These are phyloP conservation scores for Colletotrichum viniferum DNA, from an alignment of 2,329 filamentous ascomycete genomes.

Conservation along the genomic window DNA sequence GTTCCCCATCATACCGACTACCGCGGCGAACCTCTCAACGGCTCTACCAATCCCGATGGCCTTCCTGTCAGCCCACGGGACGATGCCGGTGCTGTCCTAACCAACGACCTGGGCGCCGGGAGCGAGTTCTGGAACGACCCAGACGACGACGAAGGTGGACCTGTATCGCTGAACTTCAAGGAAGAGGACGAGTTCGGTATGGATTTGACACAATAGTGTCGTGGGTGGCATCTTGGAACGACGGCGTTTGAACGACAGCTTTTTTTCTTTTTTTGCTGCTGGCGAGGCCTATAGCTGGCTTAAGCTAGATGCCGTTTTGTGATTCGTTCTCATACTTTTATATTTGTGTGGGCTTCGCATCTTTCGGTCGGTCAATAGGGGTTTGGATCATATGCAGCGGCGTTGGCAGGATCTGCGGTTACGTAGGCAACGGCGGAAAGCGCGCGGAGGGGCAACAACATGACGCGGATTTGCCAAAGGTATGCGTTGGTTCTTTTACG, in stretches of 20 bases:
- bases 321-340: background rate
- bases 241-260: background rate
- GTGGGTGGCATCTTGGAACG: background rate
- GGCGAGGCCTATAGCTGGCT: background rate
- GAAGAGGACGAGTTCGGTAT: slow-evolving; percentile 94
- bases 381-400: background rate
- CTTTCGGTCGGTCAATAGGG: background rate
- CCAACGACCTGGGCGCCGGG: slow-evolving; percentile 52
- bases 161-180: slow-evolving; percentile 76
- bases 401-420: background rate
- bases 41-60: slow-evolving; percentile 42
- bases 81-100: slow-evolving; percentile 38
- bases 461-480: background rate
- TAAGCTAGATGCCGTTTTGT: background rate
- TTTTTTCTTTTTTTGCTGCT: background rate
- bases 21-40: slow-evolving; percentile 76
- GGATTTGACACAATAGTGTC: slow-evolving; percentile 62
- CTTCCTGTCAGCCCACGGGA: slow-evolving; percentile 59
- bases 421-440: background rate
- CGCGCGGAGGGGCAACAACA: background rate
- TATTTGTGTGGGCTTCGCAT: background rate
- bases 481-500: background rate
- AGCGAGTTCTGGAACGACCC: slow-evolving; percentile 70
- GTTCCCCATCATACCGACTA: slow-evolving; percentile 95
- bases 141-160: slow-evolving; percentile 74